Base-by-base conservation (phyloP, 306 rosid species). In the Cicer pinnatifidum region DNA sequence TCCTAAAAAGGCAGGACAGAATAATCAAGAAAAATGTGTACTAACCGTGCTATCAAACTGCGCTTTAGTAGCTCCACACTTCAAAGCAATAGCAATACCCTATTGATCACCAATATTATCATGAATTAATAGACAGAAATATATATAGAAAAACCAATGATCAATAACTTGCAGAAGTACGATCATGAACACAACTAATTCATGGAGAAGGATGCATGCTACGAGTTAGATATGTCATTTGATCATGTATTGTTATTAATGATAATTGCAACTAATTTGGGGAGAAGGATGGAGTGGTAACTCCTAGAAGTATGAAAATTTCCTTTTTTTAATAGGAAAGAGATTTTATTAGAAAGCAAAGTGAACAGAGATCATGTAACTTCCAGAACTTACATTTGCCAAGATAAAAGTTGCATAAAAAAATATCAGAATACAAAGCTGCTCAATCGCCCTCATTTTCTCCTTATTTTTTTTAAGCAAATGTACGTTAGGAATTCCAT, bases 1-100 rank as follows among this genome's bases (percentile, higher is more conserved):
- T 71, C 66, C 39, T 12, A 51, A 19, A 41, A 20, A 65, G 71
- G 53, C 62, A 43, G 12, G 66, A 40, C 51, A 44, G 38, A 54
- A 67, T 39, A 69, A 73, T 54, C 16, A 76, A 58, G 53, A 40
- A 74, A 67, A 11, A 39, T 17, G 65, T 16, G 16, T 60, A 84
- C 96, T 82, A 82, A 94, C 99, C 6, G 99, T 94, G 85, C 86
- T 88, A 82, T 94, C 99, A 84, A 94, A 87, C 75, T 94, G 99
- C 66, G 84, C 88, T 83, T 94, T 94, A 50, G 99, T 94, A 69
- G 99, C 99, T 78, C 97, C 97, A 74, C 90, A 89, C 85, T 94
- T 94, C 72, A 94, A 54, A 56, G 96, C 97, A 79, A 94, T 23
- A 76, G 96, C 95, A 54, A 94, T 85, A 37, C 98, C 98, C 98